Base-by-base conservation (phyloP, 352 stramenopile genomes). In the Globisporangium paroecandrum region DNA sequence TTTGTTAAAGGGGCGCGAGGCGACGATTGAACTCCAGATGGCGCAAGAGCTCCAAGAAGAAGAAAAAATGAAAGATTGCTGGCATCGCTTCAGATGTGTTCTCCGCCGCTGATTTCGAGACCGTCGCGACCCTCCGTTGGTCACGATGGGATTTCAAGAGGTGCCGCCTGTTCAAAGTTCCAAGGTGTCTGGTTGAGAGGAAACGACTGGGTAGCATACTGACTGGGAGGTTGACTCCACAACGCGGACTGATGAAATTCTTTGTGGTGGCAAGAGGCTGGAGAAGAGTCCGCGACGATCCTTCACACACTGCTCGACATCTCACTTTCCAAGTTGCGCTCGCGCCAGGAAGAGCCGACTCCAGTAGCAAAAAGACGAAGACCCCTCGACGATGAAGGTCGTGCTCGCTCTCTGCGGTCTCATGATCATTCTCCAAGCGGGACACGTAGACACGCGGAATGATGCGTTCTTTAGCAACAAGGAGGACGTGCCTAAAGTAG, bases 321-420 rank as follows among this genome's bases (percentile, higher is more conserved):
- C 18, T 29, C 25, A 64, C 58, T 64, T 29, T 27, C 24, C 51
- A 58, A 58, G 51, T 58, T 58, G 51, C 12, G 25, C 24, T 29
- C 27, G 24, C 41, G 15, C 13, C 25, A 4, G 12, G 12, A 27
- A 58, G 24, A 58, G 24, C 24, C 13, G 18, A 58, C 22, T 32
- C 49, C 9, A 29, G 10, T 18, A 43, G 36, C 20, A 22, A 29
- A 55, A 24, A 10, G n/a, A 18, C 3, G 9, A 56, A 27, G n/a
- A 56, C 12, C 4, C 9, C 4, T 24, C 29, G 13, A n/a, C 27
- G 10, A 65, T 69, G 65, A 65, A 69, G 32, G 15, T 69, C 18
- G 13, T 34, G 1, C 36, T 36, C 36, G 57, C 57, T 20, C 46
- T 69, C 64, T 63, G 46, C 12, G 24, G 64, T 36, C 56, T 69